Evolutionary conservation across 495 filamentous ascomycete genomes (phyloP), one percentile per base, ranked within the genome.

Genomic region (Aspergillus kassunensis): DNA sequence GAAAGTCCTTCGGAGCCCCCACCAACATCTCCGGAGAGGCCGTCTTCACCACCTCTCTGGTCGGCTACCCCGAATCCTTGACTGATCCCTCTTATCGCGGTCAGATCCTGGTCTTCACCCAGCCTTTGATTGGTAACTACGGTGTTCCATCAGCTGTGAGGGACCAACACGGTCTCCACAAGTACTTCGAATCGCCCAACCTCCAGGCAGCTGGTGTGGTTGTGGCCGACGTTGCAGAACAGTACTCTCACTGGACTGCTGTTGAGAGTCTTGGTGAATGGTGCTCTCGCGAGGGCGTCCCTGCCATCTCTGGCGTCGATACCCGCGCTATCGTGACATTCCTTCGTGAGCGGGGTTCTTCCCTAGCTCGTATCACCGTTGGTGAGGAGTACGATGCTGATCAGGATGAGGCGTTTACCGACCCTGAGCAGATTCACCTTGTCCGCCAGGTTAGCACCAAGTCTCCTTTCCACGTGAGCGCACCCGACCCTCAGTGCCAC

Each of bases 71-170:
- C 54, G 95, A 98, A 75, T 96, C 92, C 37, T 83, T 99, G 82
- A 97, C 93, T 64, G 95, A 97, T 62, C 95, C 93, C 33, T 97
- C 93, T 25, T 99, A 99, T 79, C 91, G 95, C 58, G 95, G 95
- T 37, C 95, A 99, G 75, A 97, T 97, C 51, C 76, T 96, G 60
- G 92, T 97, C 62, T 96, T 99, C 79, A 99, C 93, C 48, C 90
- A 95, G 67, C 93, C 93, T n/a, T 75, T 99, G 56, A 96, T 99
- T 68, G 93, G 93, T 57, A 99, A 99, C 77, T 99, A 99, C 64
- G 93, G 93, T 60, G 90, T 96, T 2, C 91, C 90, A 3, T 90
- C 88, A 12, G 79, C 76, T 27, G 79, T 79, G 61, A 83, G 90
- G 43, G 90, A 95, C 64, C 69, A 86, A 66, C 81, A 82, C 69